Base-by-base conservation (phyloP, 2,329 filamentous ascomycete genomes). In the Aspergillus uvarum region DNA sequence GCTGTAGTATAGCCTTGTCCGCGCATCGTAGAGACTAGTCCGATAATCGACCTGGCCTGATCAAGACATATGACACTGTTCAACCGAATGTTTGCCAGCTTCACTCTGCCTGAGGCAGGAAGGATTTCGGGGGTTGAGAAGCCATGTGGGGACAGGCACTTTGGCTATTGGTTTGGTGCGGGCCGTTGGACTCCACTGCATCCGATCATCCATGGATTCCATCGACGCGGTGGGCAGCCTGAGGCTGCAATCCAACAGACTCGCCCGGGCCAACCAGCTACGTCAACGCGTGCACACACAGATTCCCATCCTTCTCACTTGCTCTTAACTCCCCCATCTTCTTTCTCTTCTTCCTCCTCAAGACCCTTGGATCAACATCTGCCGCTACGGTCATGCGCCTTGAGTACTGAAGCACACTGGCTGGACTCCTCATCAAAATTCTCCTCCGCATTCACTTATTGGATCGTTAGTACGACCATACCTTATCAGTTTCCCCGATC, bases 241-340 rank as follows among this genome's bases (percentile, higher is more conserved):
- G 57, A 47, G 47, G 50, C 59, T 24, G 24, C 26, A 51, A 48
- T 5, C 14, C 38, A 50, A 53, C 52, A 51, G 53, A 24, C 22
- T 35, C 59, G 58, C 59, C 54, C 47, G 49, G 47, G 44, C 66
- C 66, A 68, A 68, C 63, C 66, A 67, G 35, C 56, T 47, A 48
- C 55, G 26, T 53, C 51, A 48, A 56, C 59, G 56, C 60, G 56
- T 59, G 66, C 66, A 68, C 66, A 67, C 61, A 49, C 51, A 54
- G 54, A 64, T 55, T 63, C 51, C 65, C 65, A 61, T 59, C 49
- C 57, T 64, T 66, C 60, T 63, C 59, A 66, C 63, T 64, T 64
- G 64, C 50, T 62, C 58, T 51, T 59, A 54, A 49, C 55, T 32
- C 63, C 50, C 21, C 47, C 31, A 47, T 51, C 31, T 58, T 26